A percentile compares a stretch with the other conserved stretches of the same genome.
Conservation (phyloP, 306 rosid genomes). For the Medicago truncatula region MtrunA17r5.0-ANR NC_053042.1:44088501-44089000, state of each 20-base stretch:
- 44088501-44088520: neutral
- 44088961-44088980: constrained; percentile 50
- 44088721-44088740: constrained; percentile 1
- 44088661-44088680: neutral
- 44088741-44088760: constrained; percentile 1
- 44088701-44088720: constrained; percentile 1
- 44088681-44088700: neutral
- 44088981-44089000: constrained; percentile 53
- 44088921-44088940: neutral
- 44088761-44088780: constrained; percentile 6
- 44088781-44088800: neutral
- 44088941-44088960: constrained; percentile 17
- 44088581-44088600: neutral
- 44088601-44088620: neutral
- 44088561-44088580: neutral
- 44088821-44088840: constrained; percentile 14
- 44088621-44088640: neutral
- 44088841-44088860: constrained; percentile 26
- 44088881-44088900: constrained; percentile 1
- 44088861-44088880: neutral
- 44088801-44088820: constrained; percentile 13
- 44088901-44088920: constrained; percentile 20
- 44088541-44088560: neutral
- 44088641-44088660: no score
- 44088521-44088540: neutral